Percentiles rank a stretch among this genome's conserved stretches.
Evolutionary conservation across 129 eudicot genomes (phyloP).

Genomic region (Glebionis coronaria): DNA sequence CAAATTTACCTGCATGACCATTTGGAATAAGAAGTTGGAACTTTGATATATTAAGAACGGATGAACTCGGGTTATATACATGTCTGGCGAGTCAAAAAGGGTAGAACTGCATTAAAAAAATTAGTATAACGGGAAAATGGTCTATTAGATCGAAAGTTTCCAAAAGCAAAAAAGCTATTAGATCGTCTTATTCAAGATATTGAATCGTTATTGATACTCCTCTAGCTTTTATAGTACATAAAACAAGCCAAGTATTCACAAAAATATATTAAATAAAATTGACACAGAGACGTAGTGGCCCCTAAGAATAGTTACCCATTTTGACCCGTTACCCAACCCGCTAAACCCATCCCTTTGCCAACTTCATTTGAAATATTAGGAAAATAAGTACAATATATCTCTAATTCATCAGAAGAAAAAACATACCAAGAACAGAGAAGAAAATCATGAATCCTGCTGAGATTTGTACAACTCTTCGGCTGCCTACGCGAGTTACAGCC

Average conservation of each 20-base stretch:
- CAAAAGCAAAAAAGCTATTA: neutral
- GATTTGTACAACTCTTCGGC: conserved; percentile 77
- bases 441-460: conserved; percentile 75
- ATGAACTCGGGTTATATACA: neutral
- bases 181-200: neutral
- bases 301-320: neutral
- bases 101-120: neutral
- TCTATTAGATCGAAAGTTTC: neutral
- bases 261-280: neutral
- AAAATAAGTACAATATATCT: neutral
- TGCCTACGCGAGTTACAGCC: conserved; percentile 73
- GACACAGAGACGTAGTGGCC: neutral
- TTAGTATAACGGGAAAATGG: neutral
- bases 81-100: neutral
- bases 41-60: neutral
- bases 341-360: neutral
- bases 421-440: conserved; percentile 61
- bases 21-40: neutral
- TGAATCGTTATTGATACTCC: neutral
- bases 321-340: conserved; percentile 4
- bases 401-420: conserved; percentile 6
- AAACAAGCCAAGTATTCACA: neutral
- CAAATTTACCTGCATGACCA: conserved; percentile 47
- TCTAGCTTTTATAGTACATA: neutral
- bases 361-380: neutral